Evolutionary conservation across 305 asterid species (phyloP).

Genomic region (Solanum chacoense): DNA sequence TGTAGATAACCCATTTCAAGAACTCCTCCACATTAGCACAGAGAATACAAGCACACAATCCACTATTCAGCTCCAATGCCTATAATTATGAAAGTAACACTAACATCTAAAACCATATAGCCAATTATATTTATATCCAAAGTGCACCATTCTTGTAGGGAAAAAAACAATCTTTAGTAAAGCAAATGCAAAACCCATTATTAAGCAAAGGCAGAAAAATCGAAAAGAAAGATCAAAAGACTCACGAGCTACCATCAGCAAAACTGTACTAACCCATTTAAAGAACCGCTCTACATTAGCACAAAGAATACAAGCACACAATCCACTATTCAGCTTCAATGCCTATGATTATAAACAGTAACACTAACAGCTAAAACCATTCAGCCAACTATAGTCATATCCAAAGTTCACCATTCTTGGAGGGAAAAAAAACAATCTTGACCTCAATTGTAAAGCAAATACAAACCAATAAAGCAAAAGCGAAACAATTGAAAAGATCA

Average conservation of each 20-base stretch:
- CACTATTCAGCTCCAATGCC: neutral
- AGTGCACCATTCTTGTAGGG: neutral
- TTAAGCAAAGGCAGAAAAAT: neutral
- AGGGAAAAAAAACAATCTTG: neutral
- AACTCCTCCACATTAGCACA: neutral
- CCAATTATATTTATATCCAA: neutral
- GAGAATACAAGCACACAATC: neutral
- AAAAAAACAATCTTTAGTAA: neutral
- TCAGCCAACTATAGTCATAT: neutral
- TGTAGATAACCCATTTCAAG: neutral
- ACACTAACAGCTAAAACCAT: neutral
- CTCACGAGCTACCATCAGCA: conserved; percentile 78
- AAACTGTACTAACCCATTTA: conserved; percentile 89
- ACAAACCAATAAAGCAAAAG: neutral
- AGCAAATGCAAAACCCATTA: neutral
- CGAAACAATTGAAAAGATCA: neutral
- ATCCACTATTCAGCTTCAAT: neutral
- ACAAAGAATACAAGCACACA: neutral
- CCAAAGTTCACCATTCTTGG: neutral
- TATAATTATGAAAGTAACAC: neutral
- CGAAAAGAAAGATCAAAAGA: conserved; percentile 1
- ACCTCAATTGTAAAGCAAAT: neutral
- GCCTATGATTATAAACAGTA: neutral
- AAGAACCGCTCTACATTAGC: conserved; percentile 47
- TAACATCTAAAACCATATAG: neutral